Evolutionary conservation across 2,329 filamentous ascomycete species (phyloP).

Genomic region (Cryphonectria parasitica): DNA sequence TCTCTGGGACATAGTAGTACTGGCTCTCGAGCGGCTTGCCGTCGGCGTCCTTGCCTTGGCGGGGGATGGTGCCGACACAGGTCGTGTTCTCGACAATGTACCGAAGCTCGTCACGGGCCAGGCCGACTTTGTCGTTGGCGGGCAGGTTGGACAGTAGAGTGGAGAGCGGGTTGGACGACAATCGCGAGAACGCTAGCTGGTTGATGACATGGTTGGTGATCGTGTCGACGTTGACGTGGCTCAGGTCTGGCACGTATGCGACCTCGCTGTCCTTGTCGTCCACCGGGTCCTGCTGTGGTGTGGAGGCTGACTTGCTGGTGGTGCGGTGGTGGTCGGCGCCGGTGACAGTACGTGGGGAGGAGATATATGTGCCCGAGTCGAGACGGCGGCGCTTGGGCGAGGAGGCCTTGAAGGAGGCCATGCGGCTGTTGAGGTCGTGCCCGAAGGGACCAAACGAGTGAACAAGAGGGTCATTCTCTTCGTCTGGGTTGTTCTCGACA

Average conservation of each 20-base stretch:
- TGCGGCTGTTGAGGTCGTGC: slow-evolving; percentile 78
- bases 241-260: slow-evolving; percentile 38
- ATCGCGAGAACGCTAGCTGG: slow-evolving; percentile 90
- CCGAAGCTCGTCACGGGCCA: slow-evolving; percentile 68
- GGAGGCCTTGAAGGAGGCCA: slow-evolving; percentile 75
- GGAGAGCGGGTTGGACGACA: slow-evolving; percentile 89
- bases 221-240: slow-evolving; percentile 45
- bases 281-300: slow-evolving; percentile 24
- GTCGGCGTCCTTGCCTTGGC: slow-evolving; percentile 93
- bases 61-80: slow-evolving; percentile 85
- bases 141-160: slow-evolving; percentile 89
- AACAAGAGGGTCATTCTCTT: slow-evolving; percentile 92
- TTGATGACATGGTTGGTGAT: slow-evolving; percentile 89
- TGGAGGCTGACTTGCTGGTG: slow-evolving; percentile 37
- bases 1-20: slow-evolving; percentile 93
- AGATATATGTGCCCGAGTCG: slow-evolving; percentile 18
- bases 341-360: slow-evolving; percentile 34
- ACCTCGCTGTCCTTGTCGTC: slow-evolving; percentile 40
- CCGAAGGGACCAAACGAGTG: slow-evolving; percentile 92
- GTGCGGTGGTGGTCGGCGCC: slow-evolving; percentile 34
- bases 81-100: slow-evolving; percentile 71
- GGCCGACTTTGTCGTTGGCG: slow-evolving; percentile 59
- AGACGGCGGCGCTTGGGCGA: slow-evolving; percentile 57
- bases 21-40: slow-evolving; percentile 93
- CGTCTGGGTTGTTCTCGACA: slow-evolving; percentile 89